These are phyloP conservation scores for Backusella tarrabulga DNA, from an alignment of 192 early-diverging fungal species.

Conservation along the genomic window DNA sequence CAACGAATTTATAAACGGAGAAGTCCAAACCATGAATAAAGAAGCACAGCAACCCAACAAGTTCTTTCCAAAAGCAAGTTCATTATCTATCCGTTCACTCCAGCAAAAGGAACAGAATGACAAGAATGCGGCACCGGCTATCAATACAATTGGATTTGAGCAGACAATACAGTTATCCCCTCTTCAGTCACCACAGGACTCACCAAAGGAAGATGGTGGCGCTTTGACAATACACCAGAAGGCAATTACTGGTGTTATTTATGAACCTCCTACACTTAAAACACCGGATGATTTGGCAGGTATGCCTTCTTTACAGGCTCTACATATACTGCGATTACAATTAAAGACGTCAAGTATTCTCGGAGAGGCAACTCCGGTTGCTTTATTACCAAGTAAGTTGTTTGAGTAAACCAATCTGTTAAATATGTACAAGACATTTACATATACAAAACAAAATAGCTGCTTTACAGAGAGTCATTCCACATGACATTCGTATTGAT, in stretches of 20 bases:
- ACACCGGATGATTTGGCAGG: slow-evolving; percentile 15
- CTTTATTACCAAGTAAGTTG: slow-evolving; percentile 25
- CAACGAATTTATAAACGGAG: neutral
- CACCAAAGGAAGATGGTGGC: neutral
- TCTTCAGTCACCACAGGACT: neutral
- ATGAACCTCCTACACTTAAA: slow-evolving; percentile 10
- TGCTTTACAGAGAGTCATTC: slow-evolving; percentile 26
- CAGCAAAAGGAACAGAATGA: neutral
- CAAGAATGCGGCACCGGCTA: neutral
- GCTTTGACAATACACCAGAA: neutral
- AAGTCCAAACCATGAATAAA: neutral
- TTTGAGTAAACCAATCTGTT: neutral
- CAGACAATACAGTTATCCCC: neutral
- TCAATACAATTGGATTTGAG: neutral
- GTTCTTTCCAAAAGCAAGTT: neutral
- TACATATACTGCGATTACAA: slow-evolving; percentile 30
- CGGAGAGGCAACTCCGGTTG: neutral
- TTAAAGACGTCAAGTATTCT: slow-evolving; percentile 25
- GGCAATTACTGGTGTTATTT: slow-evolving; percentile 10
- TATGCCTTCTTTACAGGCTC: slow-evolving; percentile 29
- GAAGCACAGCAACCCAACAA: neutral
- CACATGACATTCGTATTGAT: slow-evolving; percentile 35
- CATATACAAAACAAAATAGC: slow-evolving; percentile 7
- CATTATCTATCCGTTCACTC: neutral
- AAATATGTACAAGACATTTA: too few relatives aligned